Conservation (phyloP, 1,284 basidiomycete genomes). For the Bondarzewia mesenterica region DNA sequence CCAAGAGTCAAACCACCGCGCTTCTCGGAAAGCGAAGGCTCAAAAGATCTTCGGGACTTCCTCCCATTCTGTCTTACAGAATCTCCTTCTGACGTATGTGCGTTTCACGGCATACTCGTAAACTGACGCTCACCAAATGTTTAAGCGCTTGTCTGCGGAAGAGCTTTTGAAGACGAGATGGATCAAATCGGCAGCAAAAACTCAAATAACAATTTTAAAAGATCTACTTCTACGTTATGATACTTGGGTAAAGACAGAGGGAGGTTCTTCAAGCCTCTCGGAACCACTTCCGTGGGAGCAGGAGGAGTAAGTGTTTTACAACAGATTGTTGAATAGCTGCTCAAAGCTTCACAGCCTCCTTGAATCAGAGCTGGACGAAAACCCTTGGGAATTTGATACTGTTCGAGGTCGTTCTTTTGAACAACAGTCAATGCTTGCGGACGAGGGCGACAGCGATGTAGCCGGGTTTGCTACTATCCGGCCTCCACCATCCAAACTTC, state of each 20-base stretch:
- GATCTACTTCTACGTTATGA: slow-evolving; percentile 79
- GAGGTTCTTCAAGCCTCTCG: slow-evolving; percentile 66
- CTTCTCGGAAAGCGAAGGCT: slow-evolving; percentile 71
- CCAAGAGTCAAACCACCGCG: slow-evolving; percentile 82
- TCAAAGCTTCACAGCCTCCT: background rate
- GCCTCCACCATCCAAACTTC: slow-evolving; percentile 41
- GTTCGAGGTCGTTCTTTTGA: slow-evolving; percentile 36
- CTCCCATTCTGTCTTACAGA: slow-evolving; percentile 82
- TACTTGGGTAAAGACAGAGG: slow-evolving; percentile 73
- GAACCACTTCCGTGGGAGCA: slow-evolving; percentile 67
- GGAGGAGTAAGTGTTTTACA: slow-evolving; percentile 32
- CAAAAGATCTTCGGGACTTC: slow-evolving; percentile 86
- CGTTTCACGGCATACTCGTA: background rate
- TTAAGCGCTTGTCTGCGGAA: slow-evolving; percentile 79
- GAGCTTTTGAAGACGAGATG: slow-evolving; percentile 89
- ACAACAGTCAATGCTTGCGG: slow-evolving; percentile 15
- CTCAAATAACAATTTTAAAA: slow-evolving; percentile 65
- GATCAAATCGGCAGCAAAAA: slow-evolving; percentile 77
- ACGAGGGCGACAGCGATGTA: slow-evolving; percentile 14
- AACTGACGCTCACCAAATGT: slow-evolving; percentile 9
- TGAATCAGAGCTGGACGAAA: slow-evolving; percentile 29
- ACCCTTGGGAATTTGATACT: slow-evolving; percentile 74
- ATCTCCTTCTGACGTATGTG: slow-evolving; percentile 67
- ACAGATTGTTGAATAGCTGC: background rate
- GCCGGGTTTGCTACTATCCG: slow-evolving; percentile 34